These are phyloP conservation scores for Aureobasidium pullulans DNA, from an alignment of 2,329 filamentous ascomycete genomes.

Conservation along the genomic window DNA sequence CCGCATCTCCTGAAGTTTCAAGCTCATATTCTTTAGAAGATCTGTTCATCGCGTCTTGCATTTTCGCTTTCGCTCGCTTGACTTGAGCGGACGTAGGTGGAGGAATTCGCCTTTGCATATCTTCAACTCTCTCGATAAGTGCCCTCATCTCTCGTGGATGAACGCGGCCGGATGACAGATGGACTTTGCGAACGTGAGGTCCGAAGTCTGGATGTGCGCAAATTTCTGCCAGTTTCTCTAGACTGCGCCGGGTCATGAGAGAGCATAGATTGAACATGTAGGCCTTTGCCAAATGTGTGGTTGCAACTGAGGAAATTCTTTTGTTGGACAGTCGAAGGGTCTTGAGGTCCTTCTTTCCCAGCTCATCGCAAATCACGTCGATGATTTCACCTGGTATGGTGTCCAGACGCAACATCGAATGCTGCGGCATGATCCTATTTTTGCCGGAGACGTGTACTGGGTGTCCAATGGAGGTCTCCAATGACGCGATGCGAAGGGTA, in stretches of 20 bases:
- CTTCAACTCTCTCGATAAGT: not conserved
- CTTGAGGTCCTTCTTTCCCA: not conserved
- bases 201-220: not conserved
- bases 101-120: not conserved
- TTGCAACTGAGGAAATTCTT: not conserved
- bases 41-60: constrained; percentile 3
- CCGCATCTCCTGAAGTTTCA: not conserved
- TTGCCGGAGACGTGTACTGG: no score
- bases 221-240: not conserved
- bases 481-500: no score
- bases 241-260: constrained; percentile 5
- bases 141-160: not conserved
- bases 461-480: no score
- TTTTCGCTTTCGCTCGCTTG: not conserved
- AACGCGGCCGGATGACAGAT: not conserved
- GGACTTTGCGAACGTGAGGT: not conserved
- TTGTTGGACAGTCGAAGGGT: not conserved
- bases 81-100: not conserved
- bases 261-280: constrained; percentile 9
- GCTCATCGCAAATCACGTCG: not conserved
- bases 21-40: constrained; percentile 4
- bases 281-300: not conserved
- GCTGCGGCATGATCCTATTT: not conserved
- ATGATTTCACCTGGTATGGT: not conserved
- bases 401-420: not conserved